These are phyloP conservation scores for Sherardia arvensis DNA, from an alignment of 257 asterid species.

Conservation along the genomic window DNA sequence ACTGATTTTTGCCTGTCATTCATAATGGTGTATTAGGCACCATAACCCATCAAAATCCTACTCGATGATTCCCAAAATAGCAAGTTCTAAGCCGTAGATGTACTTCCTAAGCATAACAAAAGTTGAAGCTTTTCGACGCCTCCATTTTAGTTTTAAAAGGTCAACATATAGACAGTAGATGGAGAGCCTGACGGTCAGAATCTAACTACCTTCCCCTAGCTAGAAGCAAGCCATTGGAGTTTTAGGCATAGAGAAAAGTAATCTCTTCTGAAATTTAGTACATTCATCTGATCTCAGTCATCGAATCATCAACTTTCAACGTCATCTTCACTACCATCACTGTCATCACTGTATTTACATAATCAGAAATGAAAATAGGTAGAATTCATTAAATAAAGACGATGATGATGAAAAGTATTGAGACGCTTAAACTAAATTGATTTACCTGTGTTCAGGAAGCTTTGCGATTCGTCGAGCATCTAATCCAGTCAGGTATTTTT, in stretches of 20 bases:
- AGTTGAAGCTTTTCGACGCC: background rate
- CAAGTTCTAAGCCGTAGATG: background rate
- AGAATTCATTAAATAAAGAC: no score
- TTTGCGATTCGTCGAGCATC: conserved; percentile 95
- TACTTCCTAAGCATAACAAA: background rate
- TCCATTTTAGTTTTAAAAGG: background rate
- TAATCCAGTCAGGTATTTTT: conserved; percentile 83
- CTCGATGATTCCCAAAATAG: background rate
- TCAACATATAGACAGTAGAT: conserved; percentile 1
- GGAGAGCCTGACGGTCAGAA: background rate
- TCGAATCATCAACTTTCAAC: conserved; percentile 18
- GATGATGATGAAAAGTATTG: background rate
- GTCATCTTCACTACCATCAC: conserved; percentile 57
- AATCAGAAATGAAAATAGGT: conserved; percentile 5
- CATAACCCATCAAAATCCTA: background rate
- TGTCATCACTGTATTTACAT: conserved; percentile 60
- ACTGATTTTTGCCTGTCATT: background rate
- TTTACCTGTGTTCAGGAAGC: conserved; percentile 88
- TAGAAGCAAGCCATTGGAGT: conserved; percentile 3
- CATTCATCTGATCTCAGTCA: background rate
- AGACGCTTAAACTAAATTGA: background rate
- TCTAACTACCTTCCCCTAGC: conserved; percentile 9
- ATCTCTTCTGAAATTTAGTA: background rate
- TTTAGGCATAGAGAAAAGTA: background rate
- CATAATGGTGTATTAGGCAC: background rate